phyloP scores from a whole-genome alignment of 2,329 filamentous ascomycete species.

The Paecilomyces variotii region DNA sequence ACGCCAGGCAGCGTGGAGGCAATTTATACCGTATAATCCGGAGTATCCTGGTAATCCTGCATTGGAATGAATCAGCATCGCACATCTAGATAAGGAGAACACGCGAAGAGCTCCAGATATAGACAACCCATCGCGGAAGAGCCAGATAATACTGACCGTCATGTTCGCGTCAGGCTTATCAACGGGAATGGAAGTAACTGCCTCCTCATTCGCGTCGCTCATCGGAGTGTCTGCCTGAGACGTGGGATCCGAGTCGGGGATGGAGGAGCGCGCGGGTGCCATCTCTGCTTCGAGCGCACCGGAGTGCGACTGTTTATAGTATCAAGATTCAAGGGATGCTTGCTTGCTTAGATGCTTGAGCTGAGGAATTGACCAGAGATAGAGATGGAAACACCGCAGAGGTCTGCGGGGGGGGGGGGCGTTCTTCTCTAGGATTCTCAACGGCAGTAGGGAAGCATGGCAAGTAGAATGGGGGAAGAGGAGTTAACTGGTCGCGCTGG shows the following conservation, averaged over 20 bases:
- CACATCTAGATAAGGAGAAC: neutral
- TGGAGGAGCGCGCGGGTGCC: constrained; percentile 29
- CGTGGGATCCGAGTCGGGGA: constrained; percentile 31
- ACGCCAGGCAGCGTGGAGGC: neutral
- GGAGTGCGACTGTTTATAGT: constrained; percentile 11
- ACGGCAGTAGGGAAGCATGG: neutral
- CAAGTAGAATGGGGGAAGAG: constrained; percentile 4
- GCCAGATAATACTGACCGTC: constrained; percentile 25
- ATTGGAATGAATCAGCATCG: constrained; percentile 7
- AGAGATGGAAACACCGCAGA: neutral
- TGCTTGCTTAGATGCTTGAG: neutral
- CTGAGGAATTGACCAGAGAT: neutral
- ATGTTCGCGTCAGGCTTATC: constrained; percentile 30
- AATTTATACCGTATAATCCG: constrained; percentile 50
- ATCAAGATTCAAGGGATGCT: neutral
- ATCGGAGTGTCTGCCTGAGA: constrained; percentile 41
- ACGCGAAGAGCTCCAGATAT: neutral
- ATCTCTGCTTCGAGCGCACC: constrained; percentile 25
- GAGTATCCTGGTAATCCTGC: constrained; percentile 50
- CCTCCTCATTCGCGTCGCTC: constrained; percentile 34
- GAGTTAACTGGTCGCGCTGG: constrained; percentile 19
- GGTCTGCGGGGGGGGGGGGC: neutral
- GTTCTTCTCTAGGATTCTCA: too few species aligned
- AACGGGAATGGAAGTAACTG: constrained; percentile 27
- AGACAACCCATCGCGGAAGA: constrained; percentile 1